phyloP scores from a whole-genome alignment of 768 basidiomycete species.

The Xerocomellus chrysenteron region DNA sequence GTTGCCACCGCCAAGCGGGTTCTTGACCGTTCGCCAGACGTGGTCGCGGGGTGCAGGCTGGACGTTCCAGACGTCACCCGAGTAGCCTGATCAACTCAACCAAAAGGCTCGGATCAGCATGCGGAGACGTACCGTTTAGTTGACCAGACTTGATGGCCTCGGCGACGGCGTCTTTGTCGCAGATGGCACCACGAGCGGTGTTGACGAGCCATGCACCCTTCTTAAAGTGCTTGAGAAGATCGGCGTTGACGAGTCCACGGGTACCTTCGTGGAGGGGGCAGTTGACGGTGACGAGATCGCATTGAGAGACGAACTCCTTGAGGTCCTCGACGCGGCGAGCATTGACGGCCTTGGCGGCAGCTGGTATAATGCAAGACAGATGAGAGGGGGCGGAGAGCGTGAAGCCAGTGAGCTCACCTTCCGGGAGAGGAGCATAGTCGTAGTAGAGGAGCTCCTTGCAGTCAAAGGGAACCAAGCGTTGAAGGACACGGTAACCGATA shows the following conservation, averaged over 20 bases:
- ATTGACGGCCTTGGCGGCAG: conserved; percentile 63
- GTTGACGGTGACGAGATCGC: conserved; percentile 85
- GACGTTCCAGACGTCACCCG: conserved; percentile 78
- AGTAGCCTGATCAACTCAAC: conserved; percentile 23
- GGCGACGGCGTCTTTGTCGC: conserved; percentile 78
- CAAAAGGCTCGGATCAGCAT: neutral
- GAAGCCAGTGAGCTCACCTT: conserved; percentile 36
- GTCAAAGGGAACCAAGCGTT: conserved; percentile 79
- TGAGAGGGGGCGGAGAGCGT: neutral
- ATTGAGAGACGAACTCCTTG: conserved; percentile 58
- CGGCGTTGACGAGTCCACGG: conserved; percentile 73
- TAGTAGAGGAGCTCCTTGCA: conserved; percentile 90
- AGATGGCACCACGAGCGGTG: conserved; percentile 91
- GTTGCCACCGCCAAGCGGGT: conserved; percentile 81
- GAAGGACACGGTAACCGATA: conserved; percentile 86
- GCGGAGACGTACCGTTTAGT: conserved; percentile 46
- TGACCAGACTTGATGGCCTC: conserved; percentile 76
- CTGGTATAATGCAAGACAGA: conserved; percentile 23
- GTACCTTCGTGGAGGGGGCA: conserved; percentile 87
- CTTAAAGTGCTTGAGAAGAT: conserved; percentile 86
- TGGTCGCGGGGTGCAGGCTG: conserved; percentile 88
- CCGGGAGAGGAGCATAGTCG: conserved; percentile 75
- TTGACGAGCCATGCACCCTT: conserved; percentile 92
- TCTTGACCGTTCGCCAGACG: conserved; percentile 80
- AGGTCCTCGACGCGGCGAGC: conserved; percentile 78